Evolutionary conservation across 257 asterid species (phyloP), one percentile per base, ranked within the genome.

Genomic region (Solanum neorickii): DNA sequence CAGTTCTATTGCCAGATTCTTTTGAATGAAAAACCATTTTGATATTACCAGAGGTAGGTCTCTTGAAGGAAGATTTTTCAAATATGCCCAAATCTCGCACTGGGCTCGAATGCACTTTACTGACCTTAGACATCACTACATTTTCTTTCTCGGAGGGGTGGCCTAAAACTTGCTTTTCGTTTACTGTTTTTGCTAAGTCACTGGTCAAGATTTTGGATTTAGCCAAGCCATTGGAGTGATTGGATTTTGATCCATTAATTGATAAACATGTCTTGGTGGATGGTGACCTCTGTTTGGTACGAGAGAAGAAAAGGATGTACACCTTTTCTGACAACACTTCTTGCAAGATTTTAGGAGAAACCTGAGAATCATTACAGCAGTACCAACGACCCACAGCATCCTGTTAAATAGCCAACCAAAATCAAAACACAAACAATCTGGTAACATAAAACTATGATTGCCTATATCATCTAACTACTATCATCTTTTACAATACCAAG

Each of bases 311-410:
- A 85, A 97, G 99, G 69, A 97, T 93, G 90, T 97, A 96, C 88
- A 89, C 99, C 92, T 94, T 97, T 90, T 96, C 99, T 21, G 99
- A 94, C 90, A 97, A 91, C 90, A 95, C 99, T 90, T 97, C 98
- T 88, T 95, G 93, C 92, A 95, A 86, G 87, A 92, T 91, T 78
- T 99, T 92, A 82, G 89, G 92, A 10, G 97, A 92, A 83, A 96
- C 99, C 87, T 86, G 93, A 47, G 99, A 91, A 89, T 97, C 99
- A 82, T 97, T 94, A 93, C 99, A 97, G 95, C 99, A 92, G 91
- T 92, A 96, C 99, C 99, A 97, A 87, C 94, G 94, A 86, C 96
- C 98, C 87, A 90, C 83, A 20, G 98, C 96, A 93, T 97, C 98
- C 99, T 97, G 95, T 85, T 39, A 85, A 92, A 73, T 31, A 84